Evolutionary conservation across 768 basidiomycete genomes (phyloP), one percentile per base, ranked within the genome.

Genomic region (Kwoniella sp.): DNA sequence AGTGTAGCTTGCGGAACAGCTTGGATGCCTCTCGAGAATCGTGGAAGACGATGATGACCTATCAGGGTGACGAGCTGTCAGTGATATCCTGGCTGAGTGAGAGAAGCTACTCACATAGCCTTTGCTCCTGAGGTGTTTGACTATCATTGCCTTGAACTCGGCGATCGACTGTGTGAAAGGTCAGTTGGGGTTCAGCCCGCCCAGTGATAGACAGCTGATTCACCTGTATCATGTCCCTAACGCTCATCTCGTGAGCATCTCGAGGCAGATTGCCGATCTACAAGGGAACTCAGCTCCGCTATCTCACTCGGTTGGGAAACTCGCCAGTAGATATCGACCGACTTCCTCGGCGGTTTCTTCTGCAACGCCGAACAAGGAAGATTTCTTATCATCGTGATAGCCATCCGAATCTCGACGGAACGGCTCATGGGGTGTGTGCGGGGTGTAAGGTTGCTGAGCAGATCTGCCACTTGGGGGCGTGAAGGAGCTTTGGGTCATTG

Each of bases 91-190:
- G 15, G 33, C 22, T 5, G 49, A 37, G 11, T 5, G 44, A 36
- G 6, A 9, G 41, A 51, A 7, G 12, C 10, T 2, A 53, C 60
- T 31, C 29, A 64, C 65, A 38, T 19, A 55, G 12, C 65, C 62
- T 25, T 40, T 50, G 4, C 27, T 37, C 27, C 41, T 39, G 14
- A 63, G 49, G 28, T 46, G 45, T 73, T 92, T 92, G 48, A 77
- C 74, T 1, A 85, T 83, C 29, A 95, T 81, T 1, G 82, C 79
- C 6, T 88, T 83, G 31, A 92, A 79, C 61, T 92, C 88, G 7
- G 82, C 78, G 19, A 92, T 79, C 0, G 88, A 89, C 34, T 84
- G 84, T 9, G 82, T 82, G 63, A 90, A 87, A 3, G 15, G 84
- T 87, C 67, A 88, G 81, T 66, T 86, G 87, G 32, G 23, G 7